Base-by-base conservation (phyloP, 805 yeast species). In the Pichia nakasei region DNA sequence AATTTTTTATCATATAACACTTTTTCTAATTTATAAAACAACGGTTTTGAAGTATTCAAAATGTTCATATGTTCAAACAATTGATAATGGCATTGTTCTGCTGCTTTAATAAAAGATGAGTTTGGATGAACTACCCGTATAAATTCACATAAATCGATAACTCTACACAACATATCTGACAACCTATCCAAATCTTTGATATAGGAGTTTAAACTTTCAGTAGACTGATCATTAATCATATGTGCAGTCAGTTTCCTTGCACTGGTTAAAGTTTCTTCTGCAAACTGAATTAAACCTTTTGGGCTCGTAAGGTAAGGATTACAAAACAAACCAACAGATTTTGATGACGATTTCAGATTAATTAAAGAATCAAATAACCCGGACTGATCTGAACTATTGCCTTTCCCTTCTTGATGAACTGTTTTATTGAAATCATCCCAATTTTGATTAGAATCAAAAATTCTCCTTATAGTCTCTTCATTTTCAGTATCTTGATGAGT, bases 11-110 rank as follows among this genome's bases (percentile, higher is more conserved):
- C 65, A 2, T 66, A 60, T 43, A 89, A 61, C 0, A 82, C 80
- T n/a, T 61, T 55, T 20, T 73, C 71, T 35, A 93, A 69, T 37
- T 75, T 76, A 38, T 66, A 61, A 55, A 80, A 86, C 24, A 93
- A 68, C 32, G 75, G 81, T 15, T 79, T 83, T 43, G 86, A 82
- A 2, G 97, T 89, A 61, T 93, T 93, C 37, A 93, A 68, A 42
- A 82, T 74, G 61, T 88, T 93, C 98, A 93, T 93, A 61, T 82
- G 89, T 56, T 88, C 95, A 61, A 82, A 91, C 84, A 91, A 77
- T 50, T 78, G 69, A 53, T 86, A 94, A 58, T 91, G 96, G 32
- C 93, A 83, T 37, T 75, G 72, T 56, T 91, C 95, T 1, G 98
- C 96, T 2, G 88, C 89, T 34, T 70, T 70, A 11, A 83, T 71